Evolutionary conservation across 2,329 filamentous ascomycete species (phyloP).

Genomic region (Zymoseptoria crescenta): DNA sequence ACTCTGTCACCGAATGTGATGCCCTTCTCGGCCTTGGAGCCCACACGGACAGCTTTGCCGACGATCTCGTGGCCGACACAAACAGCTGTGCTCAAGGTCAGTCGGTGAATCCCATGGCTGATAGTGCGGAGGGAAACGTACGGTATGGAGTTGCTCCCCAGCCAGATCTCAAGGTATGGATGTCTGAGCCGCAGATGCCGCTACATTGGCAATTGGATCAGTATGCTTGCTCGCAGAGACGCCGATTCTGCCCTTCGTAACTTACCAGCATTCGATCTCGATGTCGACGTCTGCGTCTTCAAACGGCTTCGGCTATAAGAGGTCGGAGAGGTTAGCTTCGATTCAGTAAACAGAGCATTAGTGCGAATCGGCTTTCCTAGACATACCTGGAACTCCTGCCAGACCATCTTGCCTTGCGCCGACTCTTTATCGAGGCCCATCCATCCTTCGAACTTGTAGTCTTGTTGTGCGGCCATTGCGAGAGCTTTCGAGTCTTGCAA

Average conservation of each 20-base stretch:
- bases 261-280: slow-evolving; percentile 22
- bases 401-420: slow-evolving; percentile 48
- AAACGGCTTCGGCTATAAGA: slow-evolving; percentile 30
- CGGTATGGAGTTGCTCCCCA: slow-evolving; percentile 39
- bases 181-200: slow-evolving; percentile 30
- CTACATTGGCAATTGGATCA: slow-evolving; percentile 19
- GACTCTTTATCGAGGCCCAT: slow-evolving; percentile 44
- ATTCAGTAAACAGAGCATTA: neutral
- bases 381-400: slow-evolving; percentile 36
- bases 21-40: slow-evolving; percentile 23
- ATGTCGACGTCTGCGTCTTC: slow-evolving; percentile 35
- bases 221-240: slow-evolving; percentile 7
- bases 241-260: neutral
- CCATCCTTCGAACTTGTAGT: slow-evolving; percentile 52
- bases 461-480: slow-evolving; percentile 11
- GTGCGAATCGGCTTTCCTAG: neutral
- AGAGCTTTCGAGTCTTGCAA: too few species aligned
- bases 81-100: neutral
- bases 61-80: slow-evolving; percentile 32
- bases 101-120: too few species aligned
- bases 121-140: too few species aligned
- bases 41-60: slow-evolving; percentile 28
- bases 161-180: slow-evolving; percentile 30
- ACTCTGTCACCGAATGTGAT: slow-evolving; percentile 35
- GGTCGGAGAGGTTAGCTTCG: neutral